Evolutionary conservation across 805 yeast species (phyloP).

Genomic region (Lipomyces chichibuensis): DNA sequence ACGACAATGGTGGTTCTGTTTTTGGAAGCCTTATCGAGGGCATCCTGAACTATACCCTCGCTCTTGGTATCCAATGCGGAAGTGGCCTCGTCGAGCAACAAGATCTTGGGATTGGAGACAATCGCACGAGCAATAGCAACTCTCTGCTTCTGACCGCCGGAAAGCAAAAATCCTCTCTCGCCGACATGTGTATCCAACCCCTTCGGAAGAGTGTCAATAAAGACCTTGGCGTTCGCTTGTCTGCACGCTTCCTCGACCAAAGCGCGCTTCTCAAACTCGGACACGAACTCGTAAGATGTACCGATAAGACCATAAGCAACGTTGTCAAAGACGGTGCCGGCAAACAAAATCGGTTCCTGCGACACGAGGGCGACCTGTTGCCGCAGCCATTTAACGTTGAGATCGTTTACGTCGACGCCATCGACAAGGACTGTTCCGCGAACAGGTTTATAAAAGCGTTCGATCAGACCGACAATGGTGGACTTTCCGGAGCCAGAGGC

Average conservation of each 20-base stretch:
- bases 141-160: conserved; percentile 71
- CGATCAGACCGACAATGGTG: conserved; percentile 55
- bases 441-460: conserved; percentile 61
- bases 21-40: conserved; percentile 46
- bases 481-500: conserved; percentile 64
- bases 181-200: conserved; percentile 57
- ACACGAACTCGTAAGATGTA: conserved; percentile 40
- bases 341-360: conserved; percentile 64
- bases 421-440: conserved; percentile 55
- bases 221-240: conserved; percentile 57
- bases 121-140: conserved; percentile 65
- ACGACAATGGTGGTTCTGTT: conserved; percentile 53
- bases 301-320: conserved; percentile 69
- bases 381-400: conserved; percentile 58
- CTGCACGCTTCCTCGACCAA: conserved; percentile 50
- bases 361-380: conserved; percentile 61
- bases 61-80: conserved; percentile 65
- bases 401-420: conserved; percentile 51
- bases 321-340: conserved; percentile 79
- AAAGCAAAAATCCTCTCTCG: conserved; percentile 59
- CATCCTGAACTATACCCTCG: conserved; percentile 62
- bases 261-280: conserved; percentile 47
- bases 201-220: conserved; percentile 56
- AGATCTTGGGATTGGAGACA: conserved; percentile 57
- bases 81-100: conserved; percentile 67